These are phyloP conservation scores for Botrytis hyacinthi DNA, from an alignment of 2,329 filamentous ascomycete genomes.

Conservation along the genomic window DNA sequence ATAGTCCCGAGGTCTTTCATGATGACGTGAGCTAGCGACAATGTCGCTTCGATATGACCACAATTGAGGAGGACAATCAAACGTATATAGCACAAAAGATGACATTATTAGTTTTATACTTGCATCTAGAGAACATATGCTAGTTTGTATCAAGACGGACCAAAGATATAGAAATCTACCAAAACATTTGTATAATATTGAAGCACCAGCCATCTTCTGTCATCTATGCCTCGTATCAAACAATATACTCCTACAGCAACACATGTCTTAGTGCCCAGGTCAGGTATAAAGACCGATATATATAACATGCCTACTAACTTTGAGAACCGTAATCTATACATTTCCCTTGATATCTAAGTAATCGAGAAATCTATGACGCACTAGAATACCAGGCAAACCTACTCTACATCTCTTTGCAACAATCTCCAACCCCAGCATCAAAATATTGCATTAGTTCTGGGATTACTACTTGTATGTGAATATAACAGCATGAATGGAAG, in stretches of 20 bases:
- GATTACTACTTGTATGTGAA: background rate
- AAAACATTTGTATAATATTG: background rate
- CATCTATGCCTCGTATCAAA: background rate
- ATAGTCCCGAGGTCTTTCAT: rapidly evolving
- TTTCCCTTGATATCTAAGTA: background rate
- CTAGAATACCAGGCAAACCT: background rate
- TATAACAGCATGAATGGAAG: rapidly evolving
- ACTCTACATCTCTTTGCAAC: no score
- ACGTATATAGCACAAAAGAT: background rate
- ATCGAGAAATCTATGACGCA: background rate
- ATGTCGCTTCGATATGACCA: background rate
- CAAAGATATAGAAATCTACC: background rate
- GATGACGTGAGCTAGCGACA: background rate
- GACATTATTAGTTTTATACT: background rate
- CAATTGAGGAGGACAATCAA: background rate
- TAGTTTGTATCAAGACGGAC: background rate
- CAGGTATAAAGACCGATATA: background rate
- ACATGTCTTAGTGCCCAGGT: background rate
- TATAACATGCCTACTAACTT: no score
- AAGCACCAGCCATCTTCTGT: background rate
- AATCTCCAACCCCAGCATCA: background rate
- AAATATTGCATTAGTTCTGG: rapidly evolving
- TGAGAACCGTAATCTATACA: background rate
- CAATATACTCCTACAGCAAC: rapidly evolving
- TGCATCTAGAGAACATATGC: background rate